Evolutionary conservation across 2,329 filamentous ascomycete species (phyloP), one percentile per base, ranked within the genome.

Genomic region (Shiraia bambusicola): DNA sequence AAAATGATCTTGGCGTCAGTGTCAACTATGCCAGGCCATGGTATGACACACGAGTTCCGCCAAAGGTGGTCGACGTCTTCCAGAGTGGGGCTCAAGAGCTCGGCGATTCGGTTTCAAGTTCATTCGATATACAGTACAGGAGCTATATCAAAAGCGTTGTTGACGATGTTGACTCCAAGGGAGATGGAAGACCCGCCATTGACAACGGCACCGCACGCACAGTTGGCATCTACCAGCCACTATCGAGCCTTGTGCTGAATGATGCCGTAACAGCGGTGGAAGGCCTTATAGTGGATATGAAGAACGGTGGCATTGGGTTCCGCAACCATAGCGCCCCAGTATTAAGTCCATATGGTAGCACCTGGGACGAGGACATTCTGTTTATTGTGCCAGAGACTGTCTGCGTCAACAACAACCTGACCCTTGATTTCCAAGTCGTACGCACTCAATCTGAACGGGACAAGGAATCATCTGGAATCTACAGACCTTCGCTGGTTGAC

Each of bases 321-420:
- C 65, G 74, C 16, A 76, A 76, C 45, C 73, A 76, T 42, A 74
- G 67, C 0, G 42, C 65, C 0, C 74, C 74, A 1, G 29, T 47
- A 1, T 54, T 52, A 0, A 45, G 66, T 2, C 19, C 45, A 1
- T 63, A 61, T 28, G 74, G 74, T 0, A 69, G 62, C 6, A 59
- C 53, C 2, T 77, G 75, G 75, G 58, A 60, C 0, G 75, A 79
- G 41, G 73, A 77, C 39, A 33, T 78, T 4, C 65, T 77, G 0
- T 77, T 75, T 47, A 47, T 77, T 9, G 68, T 75, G 45, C 75
- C 75, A 0, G 67, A 72, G 16, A 70, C 72, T 0, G 52, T 58
- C 4, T 77, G 75, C 42, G 70, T 76, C 5, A 58, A 72, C 36
- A 69, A 64, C 2, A 74, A 74, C 42, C 45, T 72, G 2, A 74